Conservation (phyloP, 345 rosid species). For the Euphorbia peplus region DNA sequence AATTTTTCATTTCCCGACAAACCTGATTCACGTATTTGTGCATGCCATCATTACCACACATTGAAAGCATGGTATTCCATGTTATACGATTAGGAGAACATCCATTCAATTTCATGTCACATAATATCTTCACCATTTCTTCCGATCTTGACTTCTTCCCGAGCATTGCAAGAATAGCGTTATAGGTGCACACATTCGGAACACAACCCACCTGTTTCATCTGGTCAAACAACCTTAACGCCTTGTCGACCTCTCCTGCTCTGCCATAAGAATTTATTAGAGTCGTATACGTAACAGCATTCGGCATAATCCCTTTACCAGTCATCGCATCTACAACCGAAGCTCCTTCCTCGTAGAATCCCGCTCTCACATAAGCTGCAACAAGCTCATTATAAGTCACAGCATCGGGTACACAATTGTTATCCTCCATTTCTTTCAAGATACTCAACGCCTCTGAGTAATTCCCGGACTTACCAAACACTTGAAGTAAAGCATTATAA, state of each 20-base stretch:
- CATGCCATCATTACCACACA: constrained; percentile 72
- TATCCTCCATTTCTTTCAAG: constrained; percentile 86
- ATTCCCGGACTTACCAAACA: constrained; percentile 74
- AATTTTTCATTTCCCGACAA: constrained; percentile 76
- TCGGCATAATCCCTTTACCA: constrained; percentile 62
- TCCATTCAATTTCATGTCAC: constrained; percentile 75
- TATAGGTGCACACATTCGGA: constrained; percentile 81
- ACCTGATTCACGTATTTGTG: constrained; percentile 59
- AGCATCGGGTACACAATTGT: constrained; percentile 57
- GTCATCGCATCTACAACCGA: constrained; percentile 67
- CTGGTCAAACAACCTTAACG: constrained; percentile 52
- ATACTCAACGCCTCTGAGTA: constrained; percentile 65
- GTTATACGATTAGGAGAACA: constrained; percentile 82
- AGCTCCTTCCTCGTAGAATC: constrained; percentile 73
- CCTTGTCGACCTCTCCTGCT: constrained; percentile 65
- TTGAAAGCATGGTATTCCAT: constrained; percentile 87
- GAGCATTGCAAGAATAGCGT: constrained; percentile 70
- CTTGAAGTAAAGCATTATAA: constrained; percentile 73
- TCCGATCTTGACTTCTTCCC: constrained; percentile 64
- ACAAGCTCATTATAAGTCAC: constrained; percentile 86
- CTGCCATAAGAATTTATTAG: constrained; percentile 81
- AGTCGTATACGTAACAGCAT: constrained; percentile 81
- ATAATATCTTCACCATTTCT: constrained; percentile 69
- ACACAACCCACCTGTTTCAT: constrained; percentile 81
- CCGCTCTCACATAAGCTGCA: constrained; percentile 83